phyloP scores from a whole-genome alignment of 129 eudicot species.

The Glebionis coronaria region DNA sequence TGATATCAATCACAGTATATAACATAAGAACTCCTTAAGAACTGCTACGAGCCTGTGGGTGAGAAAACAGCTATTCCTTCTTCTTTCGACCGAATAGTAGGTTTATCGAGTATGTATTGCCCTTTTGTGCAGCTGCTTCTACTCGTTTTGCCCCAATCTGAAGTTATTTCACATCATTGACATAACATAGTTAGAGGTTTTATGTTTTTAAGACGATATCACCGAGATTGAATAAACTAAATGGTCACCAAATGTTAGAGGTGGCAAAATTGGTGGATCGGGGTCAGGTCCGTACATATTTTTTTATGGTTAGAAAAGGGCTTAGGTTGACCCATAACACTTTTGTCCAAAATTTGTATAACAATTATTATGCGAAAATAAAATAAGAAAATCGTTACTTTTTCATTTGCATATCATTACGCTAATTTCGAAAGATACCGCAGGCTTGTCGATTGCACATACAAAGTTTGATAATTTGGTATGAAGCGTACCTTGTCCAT shows the following conservation, averaged over 20 bases:
- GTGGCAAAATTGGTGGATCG: neutral
- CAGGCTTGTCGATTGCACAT: conserved; percentile 1
- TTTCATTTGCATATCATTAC: neutral
- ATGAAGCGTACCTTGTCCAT: conserved; percentile 84
- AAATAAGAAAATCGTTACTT: neutral
- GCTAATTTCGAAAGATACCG: neutral
- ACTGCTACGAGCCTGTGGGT: neutral
- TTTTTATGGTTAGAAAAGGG: too few species aligned
- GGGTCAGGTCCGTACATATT: neutral
- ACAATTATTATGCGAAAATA: too few species aligned
- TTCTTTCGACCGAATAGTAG: conserved; percentile 74
- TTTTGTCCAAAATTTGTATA: too few species aligned
- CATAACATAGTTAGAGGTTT: neutral
- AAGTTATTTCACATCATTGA: conserved; percentile 14
- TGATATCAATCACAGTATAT: too few species aligned
- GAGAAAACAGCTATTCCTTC: conserved; percentile 34
- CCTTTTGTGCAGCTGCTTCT: conserved; percentile 77
- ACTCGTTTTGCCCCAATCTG: conserved; percentile 82
- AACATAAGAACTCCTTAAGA: too few species aligned
- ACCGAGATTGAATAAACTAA: neutral
- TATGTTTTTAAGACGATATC: conserved; percentile 8
- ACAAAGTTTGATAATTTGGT: neutral
- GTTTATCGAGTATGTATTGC: conserved; percentile 74
- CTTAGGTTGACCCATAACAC: too few species aligned
- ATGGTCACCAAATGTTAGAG: neutral